phyloP scores from a whole-genome alignment of 768 basidiomycete genomes.

The Suillus subluteus region DNA sequence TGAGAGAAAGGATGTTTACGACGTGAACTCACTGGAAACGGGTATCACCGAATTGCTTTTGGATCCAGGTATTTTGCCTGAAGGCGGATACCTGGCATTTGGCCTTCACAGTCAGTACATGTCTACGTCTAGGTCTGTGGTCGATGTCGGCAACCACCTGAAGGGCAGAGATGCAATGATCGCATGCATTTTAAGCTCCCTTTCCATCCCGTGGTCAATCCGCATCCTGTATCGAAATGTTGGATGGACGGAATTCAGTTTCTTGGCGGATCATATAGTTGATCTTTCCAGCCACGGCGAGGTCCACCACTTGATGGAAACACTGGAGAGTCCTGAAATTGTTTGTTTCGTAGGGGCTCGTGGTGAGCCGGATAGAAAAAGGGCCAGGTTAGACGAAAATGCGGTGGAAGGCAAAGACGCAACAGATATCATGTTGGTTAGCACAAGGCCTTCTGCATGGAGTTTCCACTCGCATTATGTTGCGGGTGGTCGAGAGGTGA shows the following conservation, averaged over 20 bases:
- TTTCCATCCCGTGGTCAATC: slow-evolving; percentile 10
- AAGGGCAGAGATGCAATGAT: slow-evolving; percentile 11
- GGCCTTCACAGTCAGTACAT: slow-evolving; percentile 43
- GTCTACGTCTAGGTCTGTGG: background rate
- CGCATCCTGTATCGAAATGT: slow-evolving; percentile 11
- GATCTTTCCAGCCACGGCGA: background rate
- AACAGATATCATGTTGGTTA: slow-evolving; percentile 1
- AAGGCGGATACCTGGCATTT: slow-evolving; percentile 46
- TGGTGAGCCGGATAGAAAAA: slow-evolving; percentile 4
- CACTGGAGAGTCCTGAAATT: background rate
- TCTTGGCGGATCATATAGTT: slow-evolving; percentile 4
- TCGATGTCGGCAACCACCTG: slow-evolving; percentile 17
- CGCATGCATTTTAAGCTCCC: slow-evolving; percentile 6
- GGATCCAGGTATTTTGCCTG: slow-evolving; percentile 38
- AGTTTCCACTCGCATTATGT: slow-evolving; percentile 5
- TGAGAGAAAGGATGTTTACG: background rate
- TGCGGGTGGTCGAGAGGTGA: slow-evolving; percentile 2
- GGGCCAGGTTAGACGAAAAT: background rate
- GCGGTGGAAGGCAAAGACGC: background rate
- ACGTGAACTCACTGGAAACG: background rate
- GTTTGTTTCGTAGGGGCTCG: background rate
- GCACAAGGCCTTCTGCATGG: slow-evolving; percentile 6
- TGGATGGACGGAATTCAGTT: slow-evolving; percentile 6
- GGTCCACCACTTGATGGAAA: background rate
- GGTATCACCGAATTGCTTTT: slow-evolving; percentile 29